Evolutionary conservation across 805 yeast genomes (phyloP).

Genomic region (Kluyveromyces siamensis): DNA sequence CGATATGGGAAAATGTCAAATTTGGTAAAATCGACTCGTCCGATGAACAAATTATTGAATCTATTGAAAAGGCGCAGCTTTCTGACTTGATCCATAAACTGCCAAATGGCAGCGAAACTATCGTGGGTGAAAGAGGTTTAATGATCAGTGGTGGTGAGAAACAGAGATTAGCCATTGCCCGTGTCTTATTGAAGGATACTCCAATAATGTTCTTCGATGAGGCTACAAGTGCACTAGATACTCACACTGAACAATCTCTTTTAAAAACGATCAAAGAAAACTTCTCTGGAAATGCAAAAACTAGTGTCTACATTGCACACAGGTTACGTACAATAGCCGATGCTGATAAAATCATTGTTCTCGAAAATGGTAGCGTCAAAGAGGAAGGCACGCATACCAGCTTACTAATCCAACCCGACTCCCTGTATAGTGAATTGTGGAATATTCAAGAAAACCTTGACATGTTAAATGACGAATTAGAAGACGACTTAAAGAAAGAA

Average conservation of each 20-base stretch:
- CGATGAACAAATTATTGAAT: constrained; percentile 59
- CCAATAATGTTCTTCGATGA: constrained; percentile 94
- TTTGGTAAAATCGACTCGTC: constrained; percentile 73
- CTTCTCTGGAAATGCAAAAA: constrained; percentile 48
- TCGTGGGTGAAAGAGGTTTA: constrained; percentile 96
- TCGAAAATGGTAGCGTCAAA: constrained; percentile 65
- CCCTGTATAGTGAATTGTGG: constrained; percentile 81
- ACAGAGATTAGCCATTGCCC: constrained; percentile 88
- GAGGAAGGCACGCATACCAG: constrained; percentile 82
- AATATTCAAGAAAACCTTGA: constrained; percentile 79
- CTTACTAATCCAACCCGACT: constrained; percentile 42
- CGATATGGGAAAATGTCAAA: constrained; percentile 77
- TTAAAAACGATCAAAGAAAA: constrained; percentile 63
- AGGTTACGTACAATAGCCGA: constrained; percentile 89
- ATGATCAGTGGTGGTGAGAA: constrained; percentile 99
- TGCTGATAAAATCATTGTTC: constrained; percentile 84
- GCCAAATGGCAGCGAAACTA: constrained; percentile 77
- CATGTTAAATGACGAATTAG: constrained; percentile 32
- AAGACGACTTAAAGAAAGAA: constrained; percentile 14
- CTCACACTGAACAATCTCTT: constrained; percentile 87
- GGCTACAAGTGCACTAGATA: constrained; percentile 93
- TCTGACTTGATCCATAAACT: constrained; percentile 52
- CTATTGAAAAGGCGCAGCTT: constrained; percentile 63
- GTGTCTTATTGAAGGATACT: constrained; percentile 76
- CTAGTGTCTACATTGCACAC: constrained; percentile 90